Evolutionary conservation across 2,329 filamentous ascomycete genomes (phyloP), one percentile per base, ranked within the genome.

Genomic region (Aureobasidium leucospermi): DNA sequence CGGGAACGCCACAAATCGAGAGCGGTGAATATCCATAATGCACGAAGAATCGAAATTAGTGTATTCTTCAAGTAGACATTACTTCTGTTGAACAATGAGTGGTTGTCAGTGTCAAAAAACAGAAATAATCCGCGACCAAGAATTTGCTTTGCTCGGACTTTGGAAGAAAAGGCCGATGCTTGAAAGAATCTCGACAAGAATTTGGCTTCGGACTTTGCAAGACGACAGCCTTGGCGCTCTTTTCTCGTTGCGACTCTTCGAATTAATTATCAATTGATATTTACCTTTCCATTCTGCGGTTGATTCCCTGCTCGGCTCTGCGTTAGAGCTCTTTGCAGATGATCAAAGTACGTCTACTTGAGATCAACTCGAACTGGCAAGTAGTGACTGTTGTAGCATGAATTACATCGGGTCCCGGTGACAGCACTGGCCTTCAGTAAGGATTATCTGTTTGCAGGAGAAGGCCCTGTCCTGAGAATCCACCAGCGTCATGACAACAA

Each of bases 21-120:
- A 96, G 69, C 94, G 90, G 79, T 99, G 94, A 71, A 99, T 87
- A 76, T 97, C 93, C 93, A 97, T 96, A 61, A 51, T 58, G 16
- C 32, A 41, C 11, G 36, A 19, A 59, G 45, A 39, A n/a, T 48
- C 23, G 15, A 45, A 11, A 6, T 31, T 23, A n/a, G 1, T 19
- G 31, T 57, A 41, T 57, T 46, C 31, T 15, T 6, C 16, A 42
- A 16, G 46, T 34, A 19, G 41, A 36, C 52, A 57, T 46, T 9
- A 57, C 42, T 43, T 42, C n/a, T 57, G 31, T 28, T 15, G 15
- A 34, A 55, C 41, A 57, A 38, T 13, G 46, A 11, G n/a, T 3
- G 29, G 29, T 55, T 43, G 34, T 28, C 16, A 55, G 32, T 23
- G 23, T 23, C 19, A 46, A 29, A 55, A 42, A 43, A 29, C 32